phyloP scores from a whole-genome alignment of 495 filamentous ascomycete species.

The Neurospora cerealis region DNA sequence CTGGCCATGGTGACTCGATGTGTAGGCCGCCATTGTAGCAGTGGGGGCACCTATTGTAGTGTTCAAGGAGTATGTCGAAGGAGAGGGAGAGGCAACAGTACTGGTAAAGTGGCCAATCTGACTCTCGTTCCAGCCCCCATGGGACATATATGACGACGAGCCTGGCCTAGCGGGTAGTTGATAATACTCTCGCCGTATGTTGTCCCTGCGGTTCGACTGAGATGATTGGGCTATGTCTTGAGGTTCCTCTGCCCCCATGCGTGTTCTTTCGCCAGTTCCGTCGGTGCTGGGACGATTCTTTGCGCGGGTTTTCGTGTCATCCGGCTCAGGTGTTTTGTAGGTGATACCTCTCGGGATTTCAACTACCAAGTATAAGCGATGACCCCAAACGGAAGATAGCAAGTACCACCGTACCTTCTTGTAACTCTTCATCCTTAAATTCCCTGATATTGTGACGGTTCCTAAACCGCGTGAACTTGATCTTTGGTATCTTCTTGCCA shows the following conservation, averaged over 20 bases:
- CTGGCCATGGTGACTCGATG: not conserved
- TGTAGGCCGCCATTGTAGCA: not conserved
- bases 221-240: not conserved
- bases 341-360: constrained; percentile 3
- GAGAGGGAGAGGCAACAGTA: not conserved
- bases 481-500: constrained; percentile 2
- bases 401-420: not conserved
- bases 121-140: not conserved
- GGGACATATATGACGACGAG: not conserved
- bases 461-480: constrained; percentile 12
- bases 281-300: not conserved
- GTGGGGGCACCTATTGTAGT: not conserved
- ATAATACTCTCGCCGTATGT: not conserved
- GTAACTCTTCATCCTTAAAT: not conserved
- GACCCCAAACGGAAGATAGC: not conserved
- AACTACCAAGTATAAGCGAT: constrained; percentile 2
- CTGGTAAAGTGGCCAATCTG: not conserved
- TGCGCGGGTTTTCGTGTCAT: not conserved
- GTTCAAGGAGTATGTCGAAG: not conserved
- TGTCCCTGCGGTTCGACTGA: not conserved
- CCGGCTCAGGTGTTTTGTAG: constrained; percentile 9
- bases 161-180: not conserved
- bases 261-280: not conserved
- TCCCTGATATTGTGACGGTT: constrained; percentile 6
- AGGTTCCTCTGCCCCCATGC: not conserved